Base-by-base conservation (phyloP, 169 alveolate species). In the Eimeria necatrix region DNA sequence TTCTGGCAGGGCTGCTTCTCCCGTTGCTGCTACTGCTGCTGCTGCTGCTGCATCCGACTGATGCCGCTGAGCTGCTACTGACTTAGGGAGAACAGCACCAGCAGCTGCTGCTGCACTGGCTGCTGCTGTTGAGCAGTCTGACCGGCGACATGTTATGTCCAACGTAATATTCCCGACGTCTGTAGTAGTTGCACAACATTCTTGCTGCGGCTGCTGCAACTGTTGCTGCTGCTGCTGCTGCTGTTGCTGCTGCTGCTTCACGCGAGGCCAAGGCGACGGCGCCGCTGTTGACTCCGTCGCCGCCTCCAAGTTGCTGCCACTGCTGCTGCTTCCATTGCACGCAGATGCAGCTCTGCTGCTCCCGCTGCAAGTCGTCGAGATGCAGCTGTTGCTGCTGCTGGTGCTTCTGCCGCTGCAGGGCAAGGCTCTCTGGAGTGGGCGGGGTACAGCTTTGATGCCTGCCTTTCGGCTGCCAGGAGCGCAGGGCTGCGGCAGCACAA, bases 201-300 rank as follows among this genome's bases (percentile, higher is more conserved):
- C 70, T 14, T 76, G 86, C 60, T 76, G 86, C 86, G 26, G 86
- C 86, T 76, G 86, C 70, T n/a, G 88, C 88, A 46, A 64, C 88
- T 78, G 88, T 6, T 78, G 88, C 68, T 49, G 70, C 88, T 78
- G 88, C 49, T 49, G 71, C 68, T 78, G 88, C n/a, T 8, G 68
- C 32, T 78, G 61, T 12, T 78, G 70, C 49, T 76, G 87, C 46
- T 76, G 59, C 20, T 76, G 87, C 64, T 78, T 48, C 70, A 20
- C 16, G 70, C 88, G 22, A 4, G 70, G 5, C 88, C 88, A 78
- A 3, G 88, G 88, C 20, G 88, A 78, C 46, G 88, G 51, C 9
- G 49, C 68, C 0, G 49, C 60, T 51, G 10, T 48, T 26, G 26
- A 0, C 12, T 78, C 53, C 12, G 61, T 18, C 49, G 88, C 88